Evolutionary conservation across 495 filamentous ascomycete genomes (phyloP).

Genomic region (Penicillium lagena): DNA sequence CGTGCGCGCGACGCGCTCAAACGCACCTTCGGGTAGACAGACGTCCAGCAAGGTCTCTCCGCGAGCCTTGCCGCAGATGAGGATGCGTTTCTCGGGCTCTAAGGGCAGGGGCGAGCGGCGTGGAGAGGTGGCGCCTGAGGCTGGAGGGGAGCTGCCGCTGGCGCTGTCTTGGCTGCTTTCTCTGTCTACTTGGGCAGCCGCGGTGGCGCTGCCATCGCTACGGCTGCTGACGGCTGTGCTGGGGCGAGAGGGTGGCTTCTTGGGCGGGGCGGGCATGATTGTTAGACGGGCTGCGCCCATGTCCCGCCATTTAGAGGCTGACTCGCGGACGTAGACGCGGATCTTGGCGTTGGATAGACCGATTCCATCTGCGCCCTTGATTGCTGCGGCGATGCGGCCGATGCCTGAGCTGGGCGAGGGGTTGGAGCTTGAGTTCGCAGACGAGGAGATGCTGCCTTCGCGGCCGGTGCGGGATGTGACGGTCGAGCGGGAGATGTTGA

Average conservation of each 20-base stretch:
- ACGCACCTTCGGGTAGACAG: constrained; percentile 74
- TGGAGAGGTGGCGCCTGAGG: constrained; percentile 31
- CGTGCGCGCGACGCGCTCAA: constrained; percentile 72
- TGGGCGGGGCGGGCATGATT: constrained; percentile 62
- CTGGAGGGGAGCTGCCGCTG: constrained; percentile 17
- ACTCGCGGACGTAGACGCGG: constrained; percentile 73
- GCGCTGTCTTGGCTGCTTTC: constrained; percentile 1
- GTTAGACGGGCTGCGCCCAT: constrained; percentile 77
- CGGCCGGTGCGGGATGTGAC: constrained; percentile 50
- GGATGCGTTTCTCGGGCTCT: constrained; percentile 69
- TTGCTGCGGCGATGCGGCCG: constrained; percentile 48
- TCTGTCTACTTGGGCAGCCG: too few relatives aligned
- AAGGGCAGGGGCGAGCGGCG: constrained; percentile 28
- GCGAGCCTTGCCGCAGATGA: constrained; percentile 64
- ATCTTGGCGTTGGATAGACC: constrained; percentile 73
- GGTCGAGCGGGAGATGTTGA: constrained; percentile 69
- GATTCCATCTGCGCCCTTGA: constrained; percentile 45
- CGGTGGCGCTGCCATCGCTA: constrained; percentile 15
- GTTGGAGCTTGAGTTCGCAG: constrained; percentile 40
- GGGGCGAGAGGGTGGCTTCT: constrained; percentile 35
- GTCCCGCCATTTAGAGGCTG: constrained; percentile 78
- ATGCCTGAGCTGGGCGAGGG: constrained; percentile 48
- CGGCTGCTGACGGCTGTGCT: constrained; percentile 23
- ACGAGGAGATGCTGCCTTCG: constrained; percentile 56
- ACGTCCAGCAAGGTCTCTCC: constrained; percentile 71